Evolutionary conservation across 208 protist genomes (phyloP), one percentile per base, ranked within the genome.

Genomic region (Endotrypanum monterogeii): DNA sequence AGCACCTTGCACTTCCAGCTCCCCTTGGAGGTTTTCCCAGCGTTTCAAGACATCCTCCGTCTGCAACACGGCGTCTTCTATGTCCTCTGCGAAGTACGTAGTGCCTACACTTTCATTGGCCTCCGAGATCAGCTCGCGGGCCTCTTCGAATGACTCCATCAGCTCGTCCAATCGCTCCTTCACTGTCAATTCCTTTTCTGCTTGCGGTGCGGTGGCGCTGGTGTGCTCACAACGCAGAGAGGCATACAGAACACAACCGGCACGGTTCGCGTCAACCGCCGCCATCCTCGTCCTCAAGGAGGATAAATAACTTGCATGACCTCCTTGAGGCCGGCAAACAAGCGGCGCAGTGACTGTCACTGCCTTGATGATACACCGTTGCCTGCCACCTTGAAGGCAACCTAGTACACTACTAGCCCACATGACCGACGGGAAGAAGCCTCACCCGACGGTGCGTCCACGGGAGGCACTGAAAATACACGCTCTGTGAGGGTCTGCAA

Each of bases 1-100:
- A n/a, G 86, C 48, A 2, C 88, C 87, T 6, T 55, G 30, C 16
- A 63, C 25, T 57, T 84, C 71, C 12, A 93, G 44, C 6, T 56
- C 12, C 25, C 74, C 56, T 44, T 85, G 76, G 23, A 95, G 51
- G 1, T 70, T 76, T 18, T 80, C 69, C 89, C 87, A 95, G 12
- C 82, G 76, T 25, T 82, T 62, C 62, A 95, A 56, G 51, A 84
- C 81, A 20, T 91, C 80, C 23, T 86, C 71, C 3, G 86, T 90
- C 67, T 89, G 78, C 23, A 32, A 63, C 55, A 72, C 69, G 0
- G 91, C 91, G 60, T 95, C 91, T 32, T 91, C 75, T 28, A 93
- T 84, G 61, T 95, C 91, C 4, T 93, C 91, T 14, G 62, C 57
- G 54, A 87, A 91, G 72, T 95, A 95, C 0, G 85, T 86, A 18